Evolutionary conservation across 371 early-diverging fungal species (phyloP).

Genomic region (Mortierella sp.): DNA sequence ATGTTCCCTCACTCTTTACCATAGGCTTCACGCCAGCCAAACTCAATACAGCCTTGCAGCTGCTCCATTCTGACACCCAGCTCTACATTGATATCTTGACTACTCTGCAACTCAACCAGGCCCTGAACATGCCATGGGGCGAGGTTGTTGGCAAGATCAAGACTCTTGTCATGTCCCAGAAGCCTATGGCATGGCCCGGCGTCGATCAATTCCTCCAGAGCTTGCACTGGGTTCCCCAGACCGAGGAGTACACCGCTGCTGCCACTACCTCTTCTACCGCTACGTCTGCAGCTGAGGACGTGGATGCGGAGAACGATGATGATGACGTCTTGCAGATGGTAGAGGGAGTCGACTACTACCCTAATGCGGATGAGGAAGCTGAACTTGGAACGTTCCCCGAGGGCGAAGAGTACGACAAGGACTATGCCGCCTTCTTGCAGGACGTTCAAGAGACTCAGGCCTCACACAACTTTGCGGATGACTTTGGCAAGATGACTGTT

Average conservation of each 20-base stretch:
- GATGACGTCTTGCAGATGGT: conserved; percentile 43
- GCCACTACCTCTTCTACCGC: no score
- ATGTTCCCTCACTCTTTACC: no score
- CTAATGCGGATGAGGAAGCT: conserved; percentile 32
- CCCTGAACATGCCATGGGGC: conserved; percentile 55
- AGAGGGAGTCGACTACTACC: conserved; percentile 47
- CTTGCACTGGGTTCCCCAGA: conserved; percentile 37
- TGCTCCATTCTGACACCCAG: conserved; percentile 50
- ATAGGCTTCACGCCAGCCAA: conserved; percentile 44
- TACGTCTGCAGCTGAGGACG: background rate
- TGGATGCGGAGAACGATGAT: conserved; percentile 26
- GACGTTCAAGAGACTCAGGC: conserved; percentile 36
- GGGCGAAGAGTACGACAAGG: conserved; percentile 44
- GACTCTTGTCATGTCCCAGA: conserved; percentile 32
- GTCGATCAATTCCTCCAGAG: conserved; percentile 49
- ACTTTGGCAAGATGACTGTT: conserved; percentile 39
- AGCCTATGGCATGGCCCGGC: conserved; percentile 52
- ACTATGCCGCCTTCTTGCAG: conserved; percentile 38
- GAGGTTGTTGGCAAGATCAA: conserved; percentile 47
- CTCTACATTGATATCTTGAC: conserved; percentile 55
- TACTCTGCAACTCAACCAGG: conserved; percentile 54
- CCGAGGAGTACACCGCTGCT: no score
- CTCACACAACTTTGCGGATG: conserved; percentile 12
- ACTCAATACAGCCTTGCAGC: conserved; percentile 33
- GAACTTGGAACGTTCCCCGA: conserved; percentile 34